A percentile compares a stretch with the other conserved stretches of the same genome.
Conservation (phyloP, 2,329 filamentous ascomycete species). For the Colletotrichum falcatum region DNA sequence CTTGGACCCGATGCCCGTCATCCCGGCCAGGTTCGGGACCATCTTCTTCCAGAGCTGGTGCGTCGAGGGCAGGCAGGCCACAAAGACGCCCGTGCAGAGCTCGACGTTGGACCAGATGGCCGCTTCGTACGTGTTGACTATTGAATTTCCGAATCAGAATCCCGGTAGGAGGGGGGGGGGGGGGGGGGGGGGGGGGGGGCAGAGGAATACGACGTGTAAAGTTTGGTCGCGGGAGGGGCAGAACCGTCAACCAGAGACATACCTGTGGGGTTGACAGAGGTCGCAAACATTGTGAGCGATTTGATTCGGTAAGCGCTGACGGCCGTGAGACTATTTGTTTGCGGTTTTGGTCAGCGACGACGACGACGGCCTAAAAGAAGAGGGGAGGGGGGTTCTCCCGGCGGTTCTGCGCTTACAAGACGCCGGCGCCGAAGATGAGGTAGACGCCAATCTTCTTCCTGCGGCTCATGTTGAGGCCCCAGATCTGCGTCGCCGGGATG, state of each 20-base stretch:
- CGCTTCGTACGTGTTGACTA: neutral
- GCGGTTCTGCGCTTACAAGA: neutral
- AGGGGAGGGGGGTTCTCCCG: too few species aligned
- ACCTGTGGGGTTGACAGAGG: neutral
- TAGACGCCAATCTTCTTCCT: neutral
- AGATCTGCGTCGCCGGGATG: neutral
- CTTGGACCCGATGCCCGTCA: neutral
- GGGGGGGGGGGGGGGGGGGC: too few species aligned
- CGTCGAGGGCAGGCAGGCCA: neutral
- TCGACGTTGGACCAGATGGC: neutral
- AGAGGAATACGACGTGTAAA: too few species aligned
- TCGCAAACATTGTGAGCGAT: neutral
- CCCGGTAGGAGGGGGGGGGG: too few species aligned
- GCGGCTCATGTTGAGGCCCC: neutral
- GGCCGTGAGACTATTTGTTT: neutral
- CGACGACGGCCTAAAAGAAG: too few species aligned
- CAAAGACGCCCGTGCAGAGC: neutral
- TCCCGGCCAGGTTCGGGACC: neutral
- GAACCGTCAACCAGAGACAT: neutral
- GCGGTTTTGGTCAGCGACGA: neutral
- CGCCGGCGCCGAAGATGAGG: neutral
- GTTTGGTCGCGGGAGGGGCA: too few species aligned
- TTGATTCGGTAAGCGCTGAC: neutral
- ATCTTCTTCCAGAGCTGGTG: neutral
- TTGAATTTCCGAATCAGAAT: too few species aligned